Evolutionary conservation across 2,329 filamentous ascomycete species (phyloP).

Genomic region (Oidium heveae): DNA sequence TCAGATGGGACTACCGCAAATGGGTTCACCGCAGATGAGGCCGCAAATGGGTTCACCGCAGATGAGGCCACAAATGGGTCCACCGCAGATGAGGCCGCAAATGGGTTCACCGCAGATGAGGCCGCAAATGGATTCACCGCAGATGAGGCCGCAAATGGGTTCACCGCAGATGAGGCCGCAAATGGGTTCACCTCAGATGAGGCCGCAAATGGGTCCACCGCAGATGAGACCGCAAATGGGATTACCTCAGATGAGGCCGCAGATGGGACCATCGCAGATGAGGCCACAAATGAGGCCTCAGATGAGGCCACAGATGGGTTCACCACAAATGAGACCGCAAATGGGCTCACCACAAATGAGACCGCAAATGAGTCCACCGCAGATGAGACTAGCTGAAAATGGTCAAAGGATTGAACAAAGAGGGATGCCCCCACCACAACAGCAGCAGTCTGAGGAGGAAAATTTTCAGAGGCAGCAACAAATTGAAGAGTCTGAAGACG

Average conservation of each 20-base stretch:
- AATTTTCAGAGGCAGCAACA: background rate
- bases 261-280: background rate
- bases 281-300: background rate
- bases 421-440: background rate
- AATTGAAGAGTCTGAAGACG: background rate
- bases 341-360: background rate
- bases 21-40: no score
- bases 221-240: background rate
- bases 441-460: background rate
- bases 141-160: no score
- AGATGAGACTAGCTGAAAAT: background rate
- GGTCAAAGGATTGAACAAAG: background rate
- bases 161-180: no score
- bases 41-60: no score
- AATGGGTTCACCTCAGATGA: no score
- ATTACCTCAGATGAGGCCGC: background rate
- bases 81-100: no score
- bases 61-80: no score
- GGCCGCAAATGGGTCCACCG: no score
- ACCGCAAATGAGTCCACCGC: no score
- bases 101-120: no score
- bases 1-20: background rate
- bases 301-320: background rate
- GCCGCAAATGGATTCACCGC: no score
- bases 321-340: background rate